Evolutionary conservation across 495 filamentous ascomycete species (phyloP).

Genomic region (Aspergillus sclerotiicarbonarius): DNA sequence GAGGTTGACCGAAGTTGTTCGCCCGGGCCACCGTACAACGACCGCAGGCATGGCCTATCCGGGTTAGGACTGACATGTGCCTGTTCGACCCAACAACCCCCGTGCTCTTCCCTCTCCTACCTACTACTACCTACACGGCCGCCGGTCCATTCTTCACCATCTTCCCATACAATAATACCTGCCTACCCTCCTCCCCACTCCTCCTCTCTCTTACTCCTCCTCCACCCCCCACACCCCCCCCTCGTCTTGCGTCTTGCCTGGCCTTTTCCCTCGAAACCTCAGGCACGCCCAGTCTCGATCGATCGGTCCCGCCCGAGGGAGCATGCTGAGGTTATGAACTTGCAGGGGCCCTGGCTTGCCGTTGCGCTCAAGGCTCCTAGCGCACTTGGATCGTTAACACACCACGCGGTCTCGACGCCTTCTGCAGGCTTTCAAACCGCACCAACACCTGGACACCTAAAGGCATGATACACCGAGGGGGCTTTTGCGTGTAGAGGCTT

Average conservation of each 20-base stretch:
- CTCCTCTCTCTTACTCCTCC: conserved; percentile 5
- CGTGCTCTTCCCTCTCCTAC: conserved; percentile 16
- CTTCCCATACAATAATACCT: conserved; percentile 8
- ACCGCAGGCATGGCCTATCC: conserved; percentile 16
- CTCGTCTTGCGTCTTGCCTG: conserved; percentile 13
- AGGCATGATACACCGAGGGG: conserved; percentile 34
- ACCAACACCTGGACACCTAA: conserved; percentile 19
- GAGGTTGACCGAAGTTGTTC: conserved; percentile 17
- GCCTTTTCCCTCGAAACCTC: conserved; percentile 10
- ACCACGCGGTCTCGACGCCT: conserved; percentile 22
- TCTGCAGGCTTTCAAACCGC: conserved; percentile 25
- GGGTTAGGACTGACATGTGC: conserved; percentile 30
- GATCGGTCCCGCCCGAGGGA: conserved; percentile 20
- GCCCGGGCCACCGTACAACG: conserved; percentile 21
- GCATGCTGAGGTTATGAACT: conserved; percentile 51
- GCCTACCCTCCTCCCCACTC: conserved; percentile 6
- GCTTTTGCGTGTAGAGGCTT: conserved; percentile 20
- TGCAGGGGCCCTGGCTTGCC: conserved; percentile 44
- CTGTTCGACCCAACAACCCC: conserved; percentile 25
- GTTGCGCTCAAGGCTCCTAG: conserved; percentile 49
- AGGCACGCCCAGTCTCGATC: conserved; percentile 16
- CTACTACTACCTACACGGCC: conserved; percentile 19
- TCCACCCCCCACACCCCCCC: conserved; percentile 6
- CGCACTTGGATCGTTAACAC: conserved; percentile 33
- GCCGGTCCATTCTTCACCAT: conserved; percentile 6